Evolutionary conservation across 106 monocot species (phyloP), one percentile per base, ranked within the genome.

Genomic region (Acorus calamus): DNA sequence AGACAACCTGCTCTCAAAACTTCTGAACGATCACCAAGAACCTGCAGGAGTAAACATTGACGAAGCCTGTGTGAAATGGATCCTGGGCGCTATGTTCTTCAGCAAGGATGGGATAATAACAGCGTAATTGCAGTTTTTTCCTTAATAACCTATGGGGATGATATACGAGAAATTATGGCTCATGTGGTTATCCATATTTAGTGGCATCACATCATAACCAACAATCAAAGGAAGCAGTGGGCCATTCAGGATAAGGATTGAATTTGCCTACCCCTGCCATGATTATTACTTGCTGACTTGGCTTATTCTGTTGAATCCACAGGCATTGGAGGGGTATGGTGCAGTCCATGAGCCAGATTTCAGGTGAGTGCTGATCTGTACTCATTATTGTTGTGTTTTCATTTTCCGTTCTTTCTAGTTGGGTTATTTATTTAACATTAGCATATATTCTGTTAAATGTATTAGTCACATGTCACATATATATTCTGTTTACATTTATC

Each of bases 221-320:
- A 82, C 73, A 73, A 75, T 69, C 70, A 73, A 63, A 66, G 77
- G 63, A 73, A 81, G 69, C 67, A 56, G 65, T 82, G 72, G 74
- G 76, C 77, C 74, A 78, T 69, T 99, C 66, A 86, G 88, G 83
- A 99, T 86, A 71, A 82, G 84, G 81, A 88, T 67, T 87, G 85
- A 82, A 77, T 85, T 83, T 88, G 76, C 70, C 69, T 83, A 67
- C 76, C 71, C 64, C 74, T 73, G 77, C 73, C 70, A 70, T 81
- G 67, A 72, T 56, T 76, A 68, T 81, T 84, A 69, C 65, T 75
- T 81, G 77, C 98, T 99, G 92, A 92, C 86, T 83, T 86, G 71
- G 63, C 70, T 99, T 98, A 98, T 98, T 96, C 98, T 99, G 88
- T 99, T 99, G 85, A 88, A 88, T 98, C 77, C 83, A 99, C 98